Conservation (phyloP, 768 basidiomycete genomes). For the Leccinum olivaceopallidum region DNA sequence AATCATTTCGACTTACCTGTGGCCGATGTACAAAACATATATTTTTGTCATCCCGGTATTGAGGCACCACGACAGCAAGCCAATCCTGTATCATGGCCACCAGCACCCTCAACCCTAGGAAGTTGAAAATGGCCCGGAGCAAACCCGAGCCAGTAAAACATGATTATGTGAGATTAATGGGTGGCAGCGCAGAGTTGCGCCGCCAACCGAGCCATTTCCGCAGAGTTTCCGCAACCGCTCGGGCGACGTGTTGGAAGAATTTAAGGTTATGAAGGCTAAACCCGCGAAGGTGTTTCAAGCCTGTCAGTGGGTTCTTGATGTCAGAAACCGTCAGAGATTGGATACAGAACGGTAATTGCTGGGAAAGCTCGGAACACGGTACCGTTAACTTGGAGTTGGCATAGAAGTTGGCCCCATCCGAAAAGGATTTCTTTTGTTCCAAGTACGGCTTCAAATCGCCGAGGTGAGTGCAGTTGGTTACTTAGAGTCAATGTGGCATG, state of each 20-base stretch:
- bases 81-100: background rate
- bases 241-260: background rate
- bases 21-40: background rate
- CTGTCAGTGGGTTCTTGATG: background rate
- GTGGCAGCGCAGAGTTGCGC: background rate
- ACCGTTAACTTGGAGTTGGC: background rate
- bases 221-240: background rate
- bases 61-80: background rate
- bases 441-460: background rate
- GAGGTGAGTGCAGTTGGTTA: background rate
- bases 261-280: constrained; percentile 1
- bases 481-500: background rate
- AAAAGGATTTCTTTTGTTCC: background rate
- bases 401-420: background rate
- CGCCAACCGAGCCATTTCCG: constrained; percentile 1
- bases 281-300: constrained; percentile 8
- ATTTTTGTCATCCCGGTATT: background rate
- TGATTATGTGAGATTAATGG: background rate
- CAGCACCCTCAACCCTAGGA: no score
- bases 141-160: background rate
- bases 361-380: background rate
- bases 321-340: background rate
- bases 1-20: background rate
- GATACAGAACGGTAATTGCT: background rate
- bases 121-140: background rate